A percentile compares a stretch with the other conserved stretches of the same genome.
Evolutionary conservation across 2,329 filamentous ascomycete genomes (phyloP).

Genomic region (Ophiognomonia clavigignenti-juglandacearum): DNA sequence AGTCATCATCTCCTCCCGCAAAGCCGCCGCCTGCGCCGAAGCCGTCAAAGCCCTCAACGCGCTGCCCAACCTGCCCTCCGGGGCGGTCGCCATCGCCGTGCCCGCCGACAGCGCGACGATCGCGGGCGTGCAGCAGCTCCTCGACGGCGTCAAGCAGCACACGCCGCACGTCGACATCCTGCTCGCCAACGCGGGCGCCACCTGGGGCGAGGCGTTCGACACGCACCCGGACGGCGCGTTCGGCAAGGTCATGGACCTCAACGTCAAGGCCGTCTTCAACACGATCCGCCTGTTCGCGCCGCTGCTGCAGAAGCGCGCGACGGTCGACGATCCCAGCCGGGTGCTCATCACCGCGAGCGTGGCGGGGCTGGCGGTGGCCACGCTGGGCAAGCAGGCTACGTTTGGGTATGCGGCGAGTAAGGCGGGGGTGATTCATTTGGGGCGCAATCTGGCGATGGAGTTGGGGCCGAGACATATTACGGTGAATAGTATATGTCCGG

Average conservation of each 20-base stretch:
- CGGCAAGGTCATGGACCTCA: slow-evolving; percentile 57
- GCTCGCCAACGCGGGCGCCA: slow-evolving; percentile 62
- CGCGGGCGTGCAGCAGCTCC: slow-evolving; percentile 50
- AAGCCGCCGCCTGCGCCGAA: too few relatives aligned
- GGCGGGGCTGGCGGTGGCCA: slow-evolving; percentile 57
- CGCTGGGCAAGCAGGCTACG: slow-evolving; percentile 51
- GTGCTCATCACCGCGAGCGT: slow-evolving; percentile 63
- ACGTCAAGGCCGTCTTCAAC: slow-evolving; percentile 65
- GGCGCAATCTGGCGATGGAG: slow-evolving; percentile 53
- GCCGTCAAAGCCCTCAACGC: not conserved
- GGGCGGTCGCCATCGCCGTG: slow-evolving; percentile 50
- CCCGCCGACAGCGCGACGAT: slow-evolving; percentile 55
- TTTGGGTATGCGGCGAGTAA: slow-evolving; percentile 59
- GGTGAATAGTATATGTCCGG: slow-evolving; percentile 66
- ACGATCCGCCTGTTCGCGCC: slow-evolving; percentile 58
- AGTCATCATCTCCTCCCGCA: not conserved
- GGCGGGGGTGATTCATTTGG: slow-evolving; percentile 61
- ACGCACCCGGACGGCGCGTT: slow-evolving; percentile 54
- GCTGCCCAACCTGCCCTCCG: slow-evolving; percentile 18
- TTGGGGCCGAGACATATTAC: slow-evolving; percentile 57
- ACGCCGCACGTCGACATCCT: slow-evolving; percentile 50
- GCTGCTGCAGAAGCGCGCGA: slow-evolving; percentile 46
- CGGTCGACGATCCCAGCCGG: slow-evolving; percentile 42
- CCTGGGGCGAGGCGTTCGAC: slow-evolving; percentile 59
- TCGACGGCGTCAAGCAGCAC: slow-evolving; percentile 47